Base-by-base conservation (phyloP, 108 stramenopile genomes). In the Discostella stelligeroides region DNA sequence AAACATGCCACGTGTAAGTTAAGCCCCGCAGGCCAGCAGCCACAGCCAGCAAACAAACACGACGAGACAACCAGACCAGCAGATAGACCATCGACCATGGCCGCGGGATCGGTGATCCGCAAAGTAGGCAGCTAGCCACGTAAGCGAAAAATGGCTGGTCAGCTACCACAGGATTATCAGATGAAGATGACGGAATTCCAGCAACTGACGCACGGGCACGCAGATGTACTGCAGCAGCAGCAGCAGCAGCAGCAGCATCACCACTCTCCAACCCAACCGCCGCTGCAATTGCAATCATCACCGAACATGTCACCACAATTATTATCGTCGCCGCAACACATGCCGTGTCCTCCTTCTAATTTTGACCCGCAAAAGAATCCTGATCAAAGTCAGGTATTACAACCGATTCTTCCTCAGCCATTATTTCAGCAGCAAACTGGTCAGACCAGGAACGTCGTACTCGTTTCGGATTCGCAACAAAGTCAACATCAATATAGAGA, bases 401-500 rank as follows among this genome's bases (percentile, higher is more conserved):
- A 45, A 11, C 43, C 13, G 4, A 45, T 45, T 45, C 43, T n/a
- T 13, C 43, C 43, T n/a, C 43, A 45, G 43, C 43, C 43, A 45
- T 10, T 45, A 45, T 45, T 45, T 45, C 43, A 45, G n/a, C 43
- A 45, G 2, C 7, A 45, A 45, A 11, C 43, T 13, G 43, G 43
- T 13, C 43, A 45, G 34, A 34, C 34, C 3, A 34, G 6, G 3
- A 3, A 34, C 6, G 34, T 34, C 34, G 34, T 34, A 34, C 34
- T 34, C 6, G 34, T 3, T 34, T 6, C 34, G 6, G 34, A 34
- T 6, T 34, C 34, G 34, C 34, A 34, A 34, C 34, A 34, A 34
- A 34, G 55, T 1, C 55, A 68, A 21, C 66, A 56, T 23, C 66
- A 68, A 29, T 34, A 27, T 24, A 1, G 7, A 28, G 24, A 34